phyloP scores from a whole-genome alignment of 768 basidiomycete genomes.

The Omphalotus guepiniiformis region DNA sequence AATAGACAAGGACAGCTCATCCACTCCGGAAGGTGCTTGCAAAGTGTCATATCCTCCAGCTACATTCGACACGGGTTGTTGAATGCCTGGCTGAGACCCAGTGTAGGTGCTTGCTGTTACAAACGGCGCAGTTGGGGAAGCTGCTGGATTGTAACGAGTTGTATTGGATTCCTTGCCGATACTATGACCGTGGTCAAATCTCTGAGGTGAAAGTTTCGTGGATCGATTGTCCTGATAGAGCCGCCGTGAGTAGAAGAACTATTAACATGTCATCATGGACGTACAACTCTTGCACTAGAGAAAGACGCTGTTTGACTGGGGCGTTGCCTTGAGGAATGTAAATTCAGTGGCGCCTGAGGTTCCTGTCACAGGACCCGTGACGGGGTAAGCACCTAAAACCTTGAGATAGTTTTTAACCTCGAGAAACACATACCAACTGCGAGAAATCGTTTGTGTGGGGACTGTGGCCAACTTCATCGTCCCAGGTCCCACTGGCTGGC shows the following conservation, averaged over 20 bases:
- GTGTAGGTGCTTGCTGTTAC: slow-evolving; percentile 14
- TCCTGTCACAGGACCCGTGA: slow-evolving; percentile 39
- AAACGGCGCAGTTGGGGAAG: slow-evolving; percentile 44
- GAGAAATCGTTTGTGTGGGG: slow-evolving; percentile 48
- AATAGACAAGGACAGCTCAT: slow-evolving; percentile 53
- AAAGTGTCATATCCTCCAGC: slow-evolving; percentile 13
- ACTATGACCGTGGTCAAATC: slow-evolving; percentile 45
- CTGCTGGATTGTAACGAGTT: slow-evolving; percentile 36
- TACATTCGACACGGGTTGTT: slow-evolving; percentile 6
- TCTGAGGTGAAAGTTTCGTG: slow-evolving; percentile 50
- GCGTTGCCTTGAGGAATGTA: slow-evolving; percentile 44
- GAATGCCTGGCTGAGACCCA: neutral
- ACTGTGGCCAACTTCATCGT: slow-evolving; percentile 42
- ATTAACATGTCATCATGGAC: slow-evolving; percentile 16
- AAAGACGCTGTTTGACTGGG: slow-evolving; percentile 38
- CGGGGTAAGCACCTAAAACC: no score
- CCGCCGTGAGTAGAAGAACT: slow-evolving; percentile 16
- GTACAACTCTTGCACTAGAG: slow-evolving; percentile 37
- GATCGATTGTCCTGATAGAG: slow-evolving; percentile 41
- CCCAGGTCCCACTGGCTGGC: slow-evolving; percentile 55
- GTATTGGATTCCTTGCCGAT: slow-evolving; percentile 36
- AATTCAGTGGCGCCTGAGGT: slow-evolving; percentile 35
- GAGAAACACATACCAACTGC: slow-evolving; percentile 37
- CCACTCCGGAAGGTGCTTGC: slow-evolving; percentile 36
- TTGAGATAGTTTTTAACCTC: no score